Conservation (phyloP, 768 basidiomycete species). For the Chalciporus chontae region DNA sequence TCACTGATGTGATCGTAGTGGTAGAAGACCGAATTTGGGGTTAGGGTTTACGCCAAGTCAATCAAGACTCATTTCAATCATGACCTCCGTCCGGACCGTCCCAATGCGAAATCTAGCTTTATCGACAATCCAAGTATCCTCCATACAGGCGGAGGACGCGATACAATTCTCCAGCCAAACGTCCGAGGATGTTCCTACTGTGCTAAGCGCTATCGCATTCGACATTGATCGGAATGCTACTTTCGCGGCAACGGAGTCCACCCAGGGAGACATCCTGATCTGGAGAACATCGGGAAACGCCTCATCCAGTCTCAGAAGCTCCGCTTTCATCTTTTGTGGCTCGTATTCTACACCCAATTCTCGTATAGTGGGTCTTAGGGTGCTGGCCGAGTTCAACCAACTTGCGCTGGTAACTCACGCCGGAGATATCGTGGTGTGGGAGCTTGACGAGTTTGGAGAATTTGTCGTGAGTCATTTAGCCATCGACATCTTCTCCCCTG, state of each 20-base stretch:
- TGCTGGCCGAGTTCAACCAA: constrained; percentile 67
- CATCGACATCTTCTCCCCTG: constrained; percentile 1
- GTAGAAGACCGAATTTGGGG: constrained; percentile 10
- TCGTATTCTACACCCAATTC: constrained; percentile 19
- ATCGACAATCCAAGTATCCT: constrained; percentile 26
- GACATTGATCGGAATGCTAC: constrained; percentile 62
- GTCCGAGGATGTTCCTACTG: constrained; percentile 24
- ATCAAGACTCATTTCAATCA: too few relatives aligned
- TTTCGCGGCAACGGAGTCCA: constrained; percentile 60
- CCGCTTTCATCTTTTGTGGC: constrained; percentile 21
- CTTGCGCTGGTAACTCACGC: constrained; percentile 65
- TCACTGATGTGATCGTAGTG: background rate
- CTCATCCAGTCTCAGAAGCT: constrained; percentile 9
- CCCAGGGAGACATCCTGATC: constrained; percentile 54
- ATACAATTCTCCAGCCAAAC: constrained; percentile 12
- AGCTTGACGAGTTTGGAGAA: constrained; percentile 45
- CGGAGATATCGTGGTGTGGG: constrained; percentile 79
- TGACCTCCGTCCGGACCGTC: background rate
- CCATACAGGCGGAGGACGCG: constrained; percentile 14
- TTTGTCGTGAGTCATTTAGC: constrained; percentile 37
- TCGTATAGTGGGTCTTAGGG: constrained; percentile 61
- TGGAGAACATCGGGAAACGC: constrained; percentile 40
- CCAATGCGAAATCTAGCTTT: constrained; percentile 58
- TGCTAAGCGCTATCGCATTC: constrained; percentile 47
- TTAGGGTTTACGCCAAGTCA: constrained; percentile 13